These are phyloP conservation scores for Xerocomus brunneocitrinus DNA, from an alignment of 768 basidiomycete genomes.

Conservation along the genomic window DNA sequence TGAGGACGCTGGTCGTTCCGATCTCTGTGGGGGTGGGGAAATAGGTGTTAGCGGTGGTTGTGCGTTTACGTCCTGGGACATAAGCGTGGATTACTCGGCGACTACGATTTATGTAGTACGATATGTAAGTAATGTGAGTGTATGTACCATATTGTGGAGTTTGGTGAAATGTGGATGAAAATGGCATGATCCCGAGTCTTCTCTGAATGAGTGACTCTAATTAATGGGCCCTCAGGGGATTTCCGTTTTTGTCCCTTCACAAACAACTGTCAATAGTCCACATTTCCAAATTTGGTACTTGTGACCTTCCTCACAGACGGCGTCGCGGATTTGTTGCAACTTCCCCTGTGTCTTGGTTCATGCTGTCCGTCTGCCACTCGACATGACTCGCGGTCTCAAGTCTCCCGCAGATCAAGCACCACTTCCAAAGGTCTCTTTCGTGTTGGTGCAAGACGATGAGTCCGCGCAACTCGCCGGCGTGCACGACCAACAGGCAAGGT, in stretches of 20 bases:
- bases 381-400: conserved; percentile 38
- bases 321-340: conserved; percentile 7
- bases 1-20: conserved; percentile 21
- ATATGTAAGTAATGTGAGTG: conserved; percentile 16
- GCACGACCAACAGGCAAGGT: conserved; percentile 55
- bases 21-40: conserved; percentile 13
- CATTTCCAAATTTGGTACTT: conserved; percentile 18
- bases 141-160: not conserved
- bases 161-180: no score
- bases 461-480: conserved; percentile 59
- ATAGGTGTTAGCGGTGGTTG: conserved; percentile 4
- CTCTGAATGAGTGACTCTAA: no score
- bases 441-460: conserved; percentile 59
- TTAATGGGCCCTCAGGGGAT: not conserved
- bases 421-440: conserved; percentile 66
- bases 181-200: no score
- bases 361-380: not conserved
- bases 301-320: conserved; percentile 2
- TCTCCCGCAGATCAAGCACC: conserved; percentile 34
- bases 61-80: conserved; percentile 10
- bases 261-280: conserved; percentile 13
- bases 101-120: conserved; percentile 8
- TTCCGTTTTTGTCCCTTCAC: conserved; percentile 10
- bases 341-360: conserved; percentile 16
- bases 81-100: not conserved